Conservation (phyloP, 1,284 basidiomycete genomes). For the Xerocomus nothofagi region DNA sequence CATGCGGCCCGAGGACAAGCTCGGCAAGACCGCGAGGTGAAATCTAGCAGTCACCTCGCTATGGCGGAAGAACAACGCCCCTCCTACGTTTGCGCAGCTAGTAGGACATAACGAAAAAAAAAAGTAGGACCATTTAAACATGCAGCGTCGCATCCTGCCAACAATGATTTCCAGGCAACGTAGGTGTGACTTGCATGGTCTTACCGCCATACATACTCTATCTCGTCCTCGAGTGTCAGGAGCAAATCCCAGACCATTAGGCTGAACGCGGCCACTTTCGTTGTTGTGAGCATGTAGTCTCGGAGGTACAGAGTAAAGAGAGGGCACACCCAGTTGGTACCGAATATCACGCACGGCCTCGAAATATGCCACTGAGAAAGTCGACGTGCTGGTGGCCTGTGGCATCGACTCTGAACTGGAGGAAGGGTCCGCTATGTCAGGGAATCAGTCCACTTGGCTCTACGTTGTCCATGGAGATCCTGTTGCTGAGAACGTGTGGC, state of each 20-base stretch:
- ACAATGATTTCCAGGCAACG: background rate
- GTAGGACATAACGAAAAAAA: slow-evolving; percentile 21
- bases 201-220: slow-evolving; percentile 28
- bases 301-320: background rate
- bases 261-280: slow-evolving; percentile 16
- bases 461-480: background rate
- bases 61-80: too few species aligned
- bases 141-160: slow-evolving; percentile 14
- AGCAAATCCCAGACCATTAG: slow-evolving; percentile 24
- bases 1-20: slow-evolving; percentile 14
- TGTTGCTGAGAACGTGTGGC: slow-evolving; percentile 3
- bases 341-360: slow-evolving; percentile 8
- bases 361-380: slow-evolving; percentile 10
- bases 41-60: slow-evolving; percentile 5
- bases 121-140: slow-evolving; percentile 26
- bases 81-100: slow-evolving; percentile 20
- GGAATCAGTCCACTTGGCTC: background rate
- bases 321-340: slow-evolving; percentile 14
- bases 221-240: slow-evolving; percentile 17
- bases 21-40: slow-evolving; percentile 9
- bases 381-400: background rate
- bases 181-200: background rate
- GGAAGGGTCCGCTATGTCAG: background rate
- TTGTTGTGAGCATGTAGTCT: background rate
- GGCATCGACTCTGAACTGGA: slow-evolving; percentile 5